Percentiles rank a stretch among this genome's conserved stretches.
Evolutionary conservation across 306 rosid species (phyloP).

Genomic region (Dalbergia oliveri): DNA sequence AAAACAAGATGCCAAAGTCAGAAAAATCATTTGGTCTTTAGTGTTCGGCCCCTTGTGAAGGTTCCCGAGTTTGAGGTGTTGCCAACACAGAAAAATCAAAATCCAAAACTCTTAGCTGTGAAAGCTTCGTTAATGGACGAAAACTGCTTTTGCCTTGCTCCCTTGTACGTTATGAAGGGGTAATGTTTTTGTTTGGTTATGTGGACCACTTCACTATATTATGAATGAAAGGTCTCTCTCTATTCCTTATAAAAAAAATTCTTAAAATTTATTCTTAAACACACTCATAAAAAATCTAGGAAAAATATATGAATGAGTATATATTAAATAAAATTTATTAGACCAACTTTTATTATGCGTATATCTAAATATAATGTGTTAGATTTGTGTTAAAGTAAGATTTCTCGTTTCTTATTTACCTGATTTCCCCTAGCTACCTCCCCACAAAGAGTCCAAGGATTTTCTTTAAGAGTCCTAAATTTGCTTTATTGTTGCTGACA

Average conservation of each 20-base stretch:
- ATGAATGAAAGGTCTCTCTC: neutral
- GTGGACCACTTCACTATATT: conserved; percentile 41
- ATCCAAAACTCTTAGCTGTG: neutral
- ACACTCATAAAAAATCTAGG: too few relatives aligned
- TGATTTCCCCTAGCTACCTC: neutral
- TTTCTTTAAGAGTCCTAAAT: conserved; percentile 25
- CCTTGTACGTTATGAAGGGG: neutral
- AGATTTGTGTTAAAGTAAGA: too few relatives aligned
- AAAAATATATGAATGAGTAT: too few relatives aligned
- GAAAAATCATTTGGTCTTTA: neutral
- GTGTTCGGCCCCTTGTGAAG: conserved; percentile 29
- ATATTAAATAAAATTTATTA: too few relatives aligned
- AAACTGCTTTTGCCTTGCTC: neutral
- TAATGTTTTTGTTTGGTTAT: neutral
- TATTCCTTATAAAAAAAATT: too few relatives aligned
- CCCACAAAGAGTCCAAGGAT: conserved; percentile 41
- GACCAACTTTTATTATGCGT: too few relatives aligned
- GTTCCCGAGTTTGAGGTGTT: conserved; percentile 15
- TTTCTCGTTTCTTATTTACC: neutral
- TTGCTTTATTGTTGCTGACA: conserved; percentile 20
- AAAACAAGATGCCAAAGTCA: conserved; percentile 37
- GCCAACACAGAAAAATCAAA: neutral
- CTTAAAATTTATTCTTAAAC: too few relatives aligned
- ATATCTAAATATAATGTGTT: too few relatives aligned
- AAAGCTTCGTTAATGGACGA: neutral